Conservation (phyloP, 1,284 basidiomycete genomes). For the Ustilago tritici region DNA sequence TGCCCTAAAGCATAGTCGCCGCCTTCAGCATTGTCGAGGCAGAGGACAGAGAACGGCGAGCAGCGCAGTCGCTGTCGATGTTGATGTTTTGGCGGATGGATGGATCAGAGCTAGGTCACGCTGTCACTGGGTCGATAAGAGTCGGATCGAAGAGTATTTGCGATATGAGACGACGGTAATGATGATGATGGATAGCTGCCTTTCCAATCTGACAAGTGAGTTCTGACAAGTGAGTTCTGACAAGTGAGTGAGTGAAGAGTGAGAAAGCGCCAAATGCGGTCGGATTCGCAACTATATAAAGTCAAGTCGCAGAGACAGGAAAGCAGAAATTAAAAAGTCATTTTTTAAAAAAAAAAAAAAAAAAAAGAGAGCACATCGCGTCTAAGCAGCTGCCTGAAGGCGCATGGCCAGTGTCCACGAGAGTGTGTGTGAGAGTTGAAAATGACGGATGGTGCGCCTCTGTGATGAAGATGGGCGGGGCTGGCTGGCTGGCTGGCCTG, state of each 20-base stretch:
- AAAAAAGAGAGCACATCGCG: neutral
- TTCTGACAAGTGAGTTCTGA: neutral
- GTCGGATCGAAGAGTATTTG: too few species aligned
- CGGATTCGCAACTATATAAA: neutral
- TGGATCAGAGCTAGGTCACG: too few species aligned
- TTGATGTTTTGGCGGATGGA: too few species aligned
- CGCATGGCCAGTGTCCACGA: slow-evolving; percentile 1
- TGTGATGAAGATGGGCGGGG: neutral
- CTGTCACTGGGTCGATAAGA: too few species aligned
- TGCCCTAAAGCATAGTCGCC: neutral
- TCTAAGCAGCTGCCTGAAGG: neutral
- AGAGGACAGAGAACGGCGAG: too few species aligned
- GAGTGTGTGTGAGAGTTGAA: neutral
- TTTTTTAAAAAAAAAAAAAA: neutral
- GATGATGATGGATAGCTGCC: too few species aligned
- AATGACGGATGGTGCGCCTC: neutral
- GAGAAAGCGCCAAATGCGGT: neutral
- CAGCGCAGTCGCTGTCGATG: too few species aligned
- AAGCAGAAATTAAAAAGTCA: neutral
- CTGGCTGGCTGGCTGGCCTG: neutral
- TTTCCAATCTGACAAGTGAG: neutral
- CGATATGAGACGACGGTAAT: too few species aligned
- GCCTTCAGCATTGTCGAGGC: too few species aligned
- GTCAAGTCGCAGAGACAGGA: neutral
- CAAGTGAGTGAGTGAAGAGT: neutral